Percentiles rank a stretch among this genome's conserved stretches.
phyloP scores from a whole-genome alignment of 2,329 filamentous ascomycete species.

The Cucurbitaria berberidis region DNA sequence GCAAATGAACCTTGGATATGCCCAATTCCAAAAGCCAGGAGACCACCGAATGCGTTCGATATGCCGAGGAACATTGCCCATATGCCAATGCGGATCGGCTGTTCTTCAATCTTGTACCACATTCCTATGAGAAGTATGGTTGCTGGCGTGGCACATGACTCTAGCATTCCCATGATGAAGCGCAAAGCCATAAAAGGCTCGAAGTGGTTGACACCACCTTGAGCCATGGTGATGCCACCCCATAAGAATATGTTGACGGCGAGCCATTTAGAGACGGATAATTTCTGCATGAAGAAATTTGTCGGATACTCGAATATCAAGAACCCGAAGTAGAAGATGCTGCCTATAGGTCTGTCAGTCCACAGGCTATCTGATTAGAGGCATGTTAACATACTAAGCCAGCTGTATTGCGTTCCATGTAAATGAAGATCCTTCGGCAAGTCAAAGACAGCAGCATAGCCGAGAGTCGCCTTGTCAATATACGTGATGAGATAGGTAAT shows the following conservation, averaged over 20 bases:
- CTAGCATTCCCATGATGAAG: constrained; percentile 30
- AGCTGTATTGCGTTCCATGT: constrained; percentile 57
- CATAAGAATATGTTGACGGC: constrained; percentile 29
- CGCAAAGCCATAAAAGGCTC: constrained; percentile 24
- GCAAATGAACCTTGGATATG: constrained; percentile 51
- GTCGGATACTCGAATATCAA: constrained; percentile 29
- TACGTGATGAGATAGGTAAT: constrained; percentile 61
- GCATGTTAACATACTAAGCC: too few species aligned
- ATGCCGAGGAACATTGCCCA: constrained; percentile 34
- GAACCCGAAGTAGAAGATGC: constrained; percentile 61
- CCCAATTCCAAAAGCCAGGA: constrained; percentile 50
- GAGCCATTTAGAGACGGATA: constrained; percentile 42
- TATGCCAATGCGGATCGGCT: constrained; percentile 30
- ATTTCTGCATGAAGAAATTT: constrained; percentile 38
- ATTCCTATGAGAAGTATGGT: constrained; percentile 29
- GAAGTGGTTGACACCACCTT: constrained; percentile 29
- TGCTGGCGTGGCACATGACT: constrained; percentile 25
- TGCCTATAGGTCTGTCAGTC: too few species aligned
- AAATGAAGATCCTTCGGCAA: constrained; percentile 59
- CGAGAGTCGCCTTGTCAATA: constrained; percentile 63
- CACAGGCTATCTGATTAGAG: too few species aligned
- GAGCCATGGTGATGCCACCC: constrained; percentile 28
- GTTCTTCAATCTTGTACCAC: constrained; percentile 19
- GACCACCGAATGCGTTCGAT: constrained; percentile 33
- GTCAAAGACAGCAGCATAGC: constrained; percentile 63